A percentile compares a stretch with the other conserved stretches of the same genome.
phyloP scores from a whole-genome alignment of 2,329 filamentous ascomycete species.

The Parascedosporium putredinis region DNA sequence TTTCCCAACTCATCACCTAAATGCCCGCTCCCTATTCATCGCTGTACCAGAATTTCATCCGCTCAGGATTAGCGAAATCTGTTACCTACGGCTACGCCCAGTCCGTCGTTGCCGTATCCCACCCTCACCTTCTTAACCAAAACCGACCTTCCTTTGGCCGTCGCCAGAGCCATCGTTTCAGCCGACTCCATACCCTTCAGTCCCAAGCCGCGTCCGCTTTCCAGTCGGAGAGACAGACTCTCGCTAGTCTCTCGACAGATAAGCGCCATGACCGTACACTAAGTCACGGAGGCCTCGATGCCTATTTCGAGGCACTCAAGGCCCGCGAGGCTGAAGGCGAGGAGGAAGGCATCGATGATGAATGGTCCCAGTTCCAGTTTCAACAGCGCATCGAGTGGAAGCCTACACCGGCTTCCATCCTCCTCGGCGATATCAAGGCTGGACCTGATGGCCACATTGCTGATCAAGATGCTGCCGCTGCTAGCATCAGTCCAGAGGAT shows the following conservation, averaged over 20 bases:
- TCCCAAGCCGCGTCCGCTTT: conserved; percentile 67
- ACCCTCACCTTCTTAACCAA: conserved; percentile 67
- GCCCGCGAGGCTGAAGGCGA: conserved; percentile 57
- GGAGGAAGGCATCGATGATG: conserved; percentile 54
- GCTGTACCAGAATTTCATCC: conserved; percentile 74
- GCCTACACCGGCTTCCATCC: conserved; percentile 43
- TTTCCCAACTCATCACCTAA: conserved; percentile 49
- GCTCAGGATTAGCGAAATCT: conserved; percentile 87
- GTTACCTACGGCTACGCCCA: conserved; percentile 97
- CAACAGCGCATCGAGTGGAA: conserved; percentile 86
- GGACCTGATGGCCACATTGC: conserved; percentile 27
- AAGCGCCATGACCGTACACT: conserved; percentile 37
- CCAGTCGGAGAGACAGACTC: conserved; percentile 44
- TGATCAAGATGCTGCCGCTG: conserved; percentile 25
- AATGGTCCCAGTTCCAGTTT: conserved; percentile 89
- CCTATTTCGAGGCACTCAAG: conserved; percentile 86
- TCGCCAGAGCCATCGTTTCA: conserved; percentile 43
- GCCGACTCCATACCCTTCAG: conserved; percentile 45
- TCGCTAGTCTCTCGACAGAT: conserved; percentile 39
- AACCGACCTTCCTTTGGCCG: conserved; percentile 53
- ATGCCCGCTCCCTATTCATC: conserved; percentile 69
- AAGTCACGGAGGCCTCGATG: conserved; percentile 61
- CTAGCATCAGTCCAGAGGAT: conserved; percentile 19
- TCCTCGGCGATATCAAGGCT: conserved; percentile 50
- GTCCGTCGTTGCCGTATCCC: conserved; percentile 89